Percentiles rank a stretch among this genome's conserved stretches.
Evolutionary conservation across 371 early-diverging fungal genomes (phyloP).

Genomic region (Circinella minor): DNA sequence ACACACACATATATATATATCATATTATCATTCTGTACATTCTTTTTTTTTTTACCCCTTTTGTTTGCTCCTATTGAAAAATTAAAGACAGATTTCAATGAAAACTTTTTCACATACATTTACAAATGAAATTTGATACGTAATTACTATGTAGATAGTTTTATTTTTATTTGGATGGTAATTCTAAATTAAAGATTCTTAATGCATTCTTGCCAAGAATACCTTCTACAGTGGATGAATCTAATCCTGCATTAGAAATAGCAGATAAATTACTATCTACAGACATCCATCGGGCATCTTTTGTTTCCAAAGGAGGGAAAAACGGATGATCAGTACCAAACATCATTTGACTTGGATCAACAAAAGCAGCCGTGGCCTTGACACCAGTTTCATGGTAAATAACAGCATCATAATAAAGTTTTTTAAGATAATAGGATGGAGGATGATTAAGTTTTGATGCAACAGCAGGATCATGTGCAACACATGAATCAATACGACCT

Average conservation of each 20-base stretch:
- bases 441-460: conserved; percentile 24
- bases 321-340: conserved; percentile 32
- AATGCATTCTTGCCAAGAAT: conserved; percentile 27
- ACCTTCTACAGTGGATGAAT: background rate
- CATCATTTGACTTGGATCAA: conserved; percentile 18
- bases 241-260: conserved; percentile 20
- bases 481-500: conserved; percentile 46
- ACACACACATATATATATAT: too few species aligned
- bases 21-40: background rate
- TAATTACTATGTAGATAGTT: too few species aligned
- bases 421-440: conserved; percentile 28
- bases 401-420: conserved; percentile 30
- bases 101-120: too few species aligned
- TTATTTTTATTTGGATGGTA: conserved; percentile 10
- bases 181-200: conserved; percentile 18
- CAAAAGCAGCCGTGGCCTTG: conserved; percentile 28
- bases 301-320: conserved; percentile 27
- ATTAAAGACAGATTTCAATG: too few species aligned
- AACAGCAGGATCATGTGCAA: conserved; percentile 32
- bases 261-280: conserved; percentile 25
- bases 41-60: background rate
- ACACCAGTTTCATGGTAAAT: conserved; percentile 25
- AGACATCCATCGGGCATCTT: conserved; percentile 22
- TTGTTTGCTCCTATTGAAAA: too few species aligned
- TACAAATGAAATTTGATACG: too few species aligned